Evolutionary conservation across 306 rosid species (phyloP), one percentile per base, ranked within the genome.

Genomic region (Pyrus bretschneideri): DNA sequence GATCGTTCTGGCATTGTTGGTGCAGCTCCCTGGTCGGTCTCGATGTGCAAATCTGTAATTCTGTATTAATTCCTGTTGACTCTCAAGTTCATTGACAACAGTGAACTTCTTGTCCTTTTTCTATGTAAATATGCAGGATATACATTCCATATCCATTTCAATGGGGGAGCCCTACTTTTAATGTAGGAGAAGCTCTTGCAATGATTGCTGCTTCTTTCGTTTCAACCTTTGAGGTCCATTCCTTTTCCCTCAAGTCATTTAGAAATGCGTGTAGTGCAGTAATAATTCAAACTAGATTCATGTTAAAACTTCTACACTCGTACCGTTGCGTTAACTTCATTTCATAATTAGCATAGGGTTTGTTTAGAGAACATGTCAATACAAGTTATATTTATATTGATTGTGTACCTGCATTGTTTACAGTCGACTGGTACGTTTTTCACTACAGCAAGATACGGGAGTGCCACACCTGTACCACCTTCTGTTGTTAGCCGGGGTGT

Each of bases 381-480:
- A 25, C 35, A 22, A 58, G 10, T 22, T 22, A 7, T 8, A 58
- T 58, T 25, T 58, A 27, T 25, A 52, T 45, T 30, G 63, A 40
- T 81, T 15, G 52, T 74, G 77, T 74, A 8, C 35, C 83, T 19
- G 70, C 30, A 67, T n/a, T 18, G 30, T 75, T 71, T 85, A 82
- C 86, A 93, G 98, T 89, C 89, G 29, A 85, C 96, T 4, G 97
- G 98, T 71, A 83, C 93, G 30, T 93, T 88, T 83, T 91, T 84
- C 64, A 93, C 91, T 3, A 79, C 95, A 22, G 90, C 97, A 40
- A 89, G 93, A 80, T 91, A 91, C 77, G 96, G 91, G 64, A 86
- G 93, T 63, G 98, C 95, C 38, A 91, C 97, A 21, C 97, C 98
- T 0, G 95, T 89, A 83, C 98, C 97, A 19, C 91, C 95, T 74